Evolutionary conservation across 2,329 filamentous ascomycete species (phyloP).

Genomic region (Biscogniauxia mediterranea): DNA sequence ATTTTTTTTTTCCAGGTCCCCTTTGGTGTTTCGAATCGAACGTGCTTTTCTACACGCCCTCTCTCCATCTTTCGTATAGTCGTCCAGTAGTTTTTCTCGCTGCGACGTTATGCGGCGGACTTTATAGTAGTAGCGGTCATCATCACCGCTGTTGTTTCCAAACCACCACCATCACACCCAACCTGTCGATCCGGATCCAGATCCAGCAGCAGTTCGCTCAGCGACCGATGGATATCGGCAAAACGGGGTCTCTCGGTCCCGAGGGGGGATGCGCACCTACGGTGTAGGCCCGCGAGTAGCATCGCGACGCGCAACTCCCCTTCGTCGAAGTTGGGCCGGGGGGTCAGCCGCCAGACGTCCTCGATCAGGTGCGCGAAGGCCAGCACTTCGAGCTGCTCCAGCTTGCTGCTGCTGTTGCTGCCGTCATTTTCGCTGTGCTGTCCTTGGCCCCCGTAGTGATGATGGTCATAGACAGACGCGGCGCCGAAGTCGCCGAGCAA

Average conservation of each 20-base stretch:
- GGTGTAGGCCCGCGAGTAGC: constrained; percentile 29
- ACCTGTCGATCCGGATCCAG: constrained; percentile 6
- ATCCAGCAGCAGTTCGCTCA: constrained; percentile 9
- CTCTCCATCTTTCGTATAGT: not conserved
- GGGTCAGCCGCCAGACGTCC: constrained; percentile 40
- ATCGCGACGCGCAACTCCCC: constrained; percentile 12
- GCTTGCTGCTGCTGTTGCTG: constrained; percentile 5
- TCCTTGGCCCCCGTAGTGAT: constrained; percentile 3
- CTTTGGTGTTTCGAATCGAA: not conserved
- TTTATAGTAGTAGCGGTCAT: constrained; percentile 12
- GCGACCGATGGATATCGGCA: constrained; percentile 27
- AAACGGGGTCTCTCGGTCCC: constrained; percentile 35
- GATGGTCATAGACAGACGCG: constrained; percentile 40
- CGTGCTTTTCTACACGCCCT: not conserved
- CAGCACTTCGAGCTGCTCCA: constrained; percentile 46
- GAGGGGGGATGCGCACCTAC: constrained; percentile 25
- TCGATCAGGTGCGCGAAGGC: constrained; percentile 48
- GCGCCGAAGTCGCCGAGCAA: constrained; percentile 48
- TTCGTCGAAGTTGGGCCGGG: constrained; percentile 19
- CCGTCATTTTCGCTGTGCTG: constrained; percentile 4
- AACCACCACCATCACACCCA: constrained; percentile 5
- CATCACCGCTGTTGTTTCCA: constrained; percentile 7
- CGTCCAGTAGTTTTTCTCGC: not conserved
- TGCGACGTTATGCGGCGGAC: constrained; percentile 1
- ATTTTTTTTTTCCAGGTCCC: not conserved